Evolutionary conservation across 495 filamentous ascomycete genomes (phyloP).

Genomic region (Cudoniella acicularis): DNA sequence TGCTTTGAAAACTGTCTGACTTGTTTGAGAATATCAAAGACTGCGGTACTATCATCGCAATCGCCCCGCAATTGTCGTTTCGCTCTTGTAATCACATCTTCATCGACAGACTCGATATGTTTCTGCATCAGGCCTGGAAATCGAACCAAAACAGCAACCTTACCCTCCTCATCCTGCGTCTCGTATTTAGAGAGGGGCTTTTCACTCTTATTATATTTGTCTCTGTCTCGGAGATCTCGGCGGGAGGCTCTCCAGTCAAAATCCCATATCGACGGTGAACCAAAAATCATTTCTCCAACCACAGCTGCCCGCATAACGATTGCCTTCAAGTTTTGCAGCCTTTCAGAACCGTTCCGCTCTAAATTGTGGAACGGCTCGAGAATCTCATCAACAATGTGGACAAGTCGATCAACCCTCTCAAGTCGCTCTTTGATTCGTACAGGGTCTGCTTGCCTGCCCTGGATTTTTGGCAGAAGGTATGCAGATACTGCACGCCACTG

Average conservation of each 20-base stretch:
- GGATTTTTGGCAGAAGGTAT: not conserved
- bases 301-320: not conserved
- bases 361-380: not conserved
- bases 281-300: constrained; percentile 9
- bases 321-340: not conserved
- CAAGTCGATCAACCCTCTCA: not conserved
- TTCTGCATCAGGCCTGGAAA: constrained; percentile 3
- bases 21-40: not conserved
- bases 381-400: not conserved
- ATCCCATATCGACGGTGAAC: constrained; percentile 1
- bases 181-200: not conserved
- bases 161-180: not conserved
- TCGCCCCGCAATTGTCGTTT: not conserved
- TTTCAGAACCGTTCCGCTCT: not conserved
- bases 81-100: not conserved
- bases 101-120: not conserved
- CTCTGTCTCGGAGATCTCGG: not conserved
- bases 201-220: not conserved
- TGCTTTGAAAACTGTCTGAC: not conserved
- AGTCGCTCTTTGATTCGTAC: not conserved
- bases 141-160: not conserved
- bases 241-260: constrained; percentile 3
- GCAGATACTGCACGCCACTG: constrained; percentile 5
- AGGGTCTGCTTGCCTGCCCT: not conserved
- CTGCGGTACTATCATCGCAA: not conserved